A percentile compares a stretch with the other conserved stretches of the same genome.
These are phyloP conservation scores for Saprolegnia parasitica DNA, from an alignment of 352 stramenopile species.

Conservation along the genomic window DNA sequence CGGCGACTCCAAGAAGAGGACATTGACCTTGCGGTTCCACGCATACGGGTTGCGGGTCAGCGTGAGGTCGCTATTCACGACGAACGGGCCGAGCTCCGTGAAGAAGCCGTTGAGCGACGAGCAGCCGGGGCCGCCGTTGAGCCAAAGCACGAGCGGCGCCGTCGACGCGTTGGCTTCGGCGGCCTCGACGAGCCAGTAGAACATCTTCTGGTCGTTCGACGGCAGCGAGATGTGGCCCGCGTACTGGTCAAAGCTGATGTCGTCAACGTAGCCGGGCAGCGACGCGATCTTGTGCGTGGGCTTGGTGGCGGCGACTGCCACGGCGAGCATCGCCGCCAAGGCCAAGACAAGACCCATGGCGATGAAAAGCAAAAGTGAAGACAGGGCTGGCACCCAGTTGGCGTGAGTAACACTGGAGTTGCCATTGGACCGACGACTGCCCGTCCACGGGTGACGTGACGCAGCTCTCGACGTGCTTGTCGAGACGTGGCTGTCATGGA, in stretches of 20 bases:
- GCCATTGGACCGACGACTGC: no score
- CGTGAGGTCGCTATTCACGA: slow-evolving; percentile 20
- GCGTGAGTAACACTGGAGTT: no score
- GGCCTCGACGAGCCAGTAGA: slow-evolving; percentile 79
- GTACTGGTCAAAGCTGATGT: slow-evolving; percentile 63
- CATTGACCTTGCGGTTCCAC: slow-evolving; percentile 24
- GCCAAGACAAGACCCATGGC: neutral
- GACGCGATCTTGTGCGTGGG: slow-evolving; percentile 47
- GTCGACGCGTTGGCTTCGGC: slow-evolving; percentile 41
- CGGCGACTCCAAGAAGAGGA: slow-evolving; percentile 25
- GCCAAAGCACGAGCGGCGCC: slow-evolving; percentile 75
- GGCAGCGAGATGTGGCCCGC: slow-evolving; percentile 49
- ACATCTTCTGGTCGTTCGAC: slow-evolving; percentile 43
- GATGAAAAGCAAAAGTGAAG: neutral
- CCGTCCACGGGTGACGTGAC: no score
- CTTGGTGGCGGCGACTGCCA: slow-evolving; percentile 32
- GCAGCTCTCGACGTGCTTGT: no score
- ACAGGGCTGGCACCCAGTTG: no score
- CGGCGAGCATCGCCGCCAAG: slow-evolving; percentile 26
- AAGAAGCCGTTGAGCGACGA: slow-evolving; percentile 66
- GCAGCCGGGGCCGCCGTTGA: slow-evolving; percentile 74
- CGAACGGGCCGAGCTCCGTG: slow-evolving; percentile 30
- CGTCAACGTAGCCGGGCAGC: slow-evolving; percentile 43
- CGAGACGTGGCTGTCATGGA: no score
- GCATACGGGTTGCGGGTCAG: slow-evolving; percentile 29